Base-by-base conservation (phyloP, 306 rosid species). In the Sphenostylis stenocarpa region DNA sequence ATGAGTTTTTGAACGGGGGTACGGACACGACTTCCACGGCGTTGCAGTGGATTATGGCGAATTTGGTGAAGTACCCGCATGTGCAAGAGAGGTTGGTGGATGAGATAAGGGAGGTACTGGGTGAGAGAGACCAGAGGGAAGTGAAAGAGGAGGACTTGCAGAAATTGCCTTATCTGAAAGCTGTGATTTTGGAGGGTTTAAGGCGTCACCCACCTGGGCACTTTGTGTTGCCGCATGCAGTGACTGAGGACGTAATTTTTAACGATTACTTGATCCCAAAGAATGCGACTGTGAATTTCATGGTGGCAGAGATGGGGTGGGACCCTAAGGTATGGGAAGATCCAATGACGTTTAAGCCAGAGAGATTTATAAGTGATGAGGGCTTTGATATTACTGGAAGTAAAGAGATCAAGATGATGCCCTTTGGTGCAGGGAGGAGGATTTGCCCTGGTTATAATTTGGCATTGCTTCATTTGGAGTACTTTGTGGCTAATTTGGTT, bases 261-360 rank as follows among this genome's bases (percentile, higher is more conserved):
- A 26, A 67, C 4, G 83, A 70, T 10, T 74, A 77, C 9, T 49
- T 73, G 24, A 13, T 84, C 3, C 83, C 85, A 0, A 84, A 73
- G 19, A 7, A 77, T 7, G 85, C 67, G 52, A 5, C 34, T 0
- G 41, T 85, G 53, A 85, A 85, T 69, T 85, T 85, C 69, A 81
- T 81, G 90, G 85, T 86, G 75, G 87, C 87, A 1, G 84, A 86
- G 11, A 84, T 84, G 24, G 90, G 86, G 13, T 44, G 80, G 84
- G 90, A 86, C 34, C 86, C 86, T 0, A 8, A 55, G 34, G 84
- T 84, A 0, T 86, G 90, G 90, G 87, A 86, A 10, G 70, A 86
- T 55, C 89, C 87, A 0, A 56, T 56, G 84, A 74, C 23, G 15
- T 86, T 86, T 41, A 83, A 77, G 70, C 89, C 89, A 0, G 87